Evolutionary conservation across 2,329 filamentous ascomycete genomes (phyloP).

Genomic region (Torrubiella hemipterigena): DNA sequence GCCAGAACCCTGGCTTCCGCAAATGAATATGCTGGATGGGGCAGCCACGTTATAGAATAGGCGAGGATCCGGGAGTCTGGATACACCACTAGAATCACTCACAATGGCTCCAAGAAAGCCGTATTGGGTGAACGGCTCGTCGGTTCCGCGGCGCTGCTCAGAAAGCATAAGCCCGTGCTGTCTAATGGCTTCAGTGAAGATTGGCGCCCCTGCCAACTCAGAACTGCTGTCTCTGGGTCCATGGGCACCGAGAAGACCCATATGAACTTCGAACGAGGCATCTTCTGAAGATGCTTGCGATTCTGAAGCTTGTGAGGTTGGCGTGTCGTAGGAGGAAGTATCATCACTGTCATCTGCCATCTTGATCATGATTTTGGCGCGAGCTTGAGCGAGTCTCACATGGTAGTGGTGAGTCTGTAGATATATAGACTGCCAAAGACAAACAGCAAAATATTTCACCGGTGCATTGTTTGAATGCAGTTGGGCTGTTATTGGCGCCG

Average conservation of each 20-base stretch:
- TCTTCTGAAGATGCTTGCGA: too few relatives aligned
- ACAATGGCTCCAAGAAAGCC: conserved; percentile 8
- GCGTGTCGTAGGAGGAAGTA: neutral
- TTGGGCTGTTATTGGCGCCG: too few relatives aligned
- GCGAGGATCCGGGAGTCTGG: conserved; percentile 12
- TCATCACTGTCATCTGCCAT: neutral
- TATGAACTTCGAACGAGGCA: conserved; percentile 1
- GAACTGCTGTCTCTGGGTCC: conserved; percentile 6
- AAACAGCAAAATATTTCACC: neutral
- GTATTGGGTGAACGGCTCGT: conserved; percentile 14
- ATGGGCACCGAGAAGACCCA: conserved; percentile 9
- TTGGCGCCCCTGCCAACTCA: conserved; percentile 16
- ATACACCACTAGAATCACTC: neutral
- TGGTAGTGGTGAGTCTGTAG: neutral
- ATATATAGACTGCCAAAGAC: neutral
- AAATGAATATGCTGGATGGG: conserved; percentile 50
- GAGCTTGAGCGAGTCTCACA: neutral
- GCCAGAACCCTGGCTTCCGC: conserved; percentile 51
- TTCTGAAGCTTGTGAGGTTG: neutral
- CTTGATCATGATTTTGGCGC: neutral
- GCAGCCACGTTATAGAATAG: conserved; percentile 33
- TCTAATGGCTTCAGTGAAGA: conserved; percentile 18
- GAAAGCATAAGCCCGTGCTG: conserved; percentile 8
- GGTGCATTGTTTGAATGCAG: neutral
- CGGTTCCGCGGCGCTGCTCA: neutral